Evolutionary conservation across 768 basidiomycete species (phyloP).

Genomic region (Mycena pura): DNA sequence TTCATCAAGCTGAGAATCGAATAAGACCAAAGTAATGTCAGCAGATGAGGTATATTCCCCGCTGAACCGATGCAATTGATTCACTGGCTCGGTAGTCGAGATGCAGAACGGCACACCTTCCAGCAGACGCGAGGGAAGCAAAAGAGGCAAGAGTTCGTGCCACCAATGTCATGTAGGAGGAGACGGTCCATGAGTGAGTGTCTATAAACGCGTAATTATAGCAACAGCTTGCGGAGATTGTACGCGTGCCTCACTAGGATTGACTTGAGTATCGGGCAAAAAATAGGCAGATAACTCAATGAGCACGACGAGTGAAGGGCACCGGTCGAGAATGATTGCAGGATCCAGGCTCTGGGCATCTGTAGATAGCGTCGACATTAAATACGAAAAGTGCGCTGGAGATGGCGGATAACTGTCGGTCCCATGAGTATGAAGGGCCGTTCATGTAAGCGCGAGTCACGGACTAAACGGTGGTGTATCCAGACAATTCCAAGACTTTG

Average conservation of each 20-base stretch:
- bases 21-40: conserved; percentile 52
- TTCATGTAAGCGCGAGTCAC: conserved; percentile 34
- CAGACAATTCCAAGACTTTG: conserved; percentile 41
- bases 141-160: conserved; percentile 52
- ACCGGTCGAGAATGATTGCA: conserved; percentile 35
- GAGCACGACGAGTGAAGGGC: conserved; percentile 63
- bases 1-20: conserved; percentile 64
- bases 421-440: conserved; percentile 16
- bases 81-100: too few species aligned
- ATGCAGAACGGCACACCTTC: conserved; percentile 28
- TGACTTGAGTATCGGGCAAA: conserved; percentile 29
- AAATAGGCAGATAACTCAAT: conserved; percentile 69
- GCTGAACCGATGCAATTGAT: not conserved
- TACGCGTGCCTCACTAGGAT: conserved; percentile 28
- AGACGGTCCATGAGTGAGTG: conserved; percentile 41
- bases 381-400: conserved; percentile 57
- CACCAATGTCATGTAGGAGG: conserved; percentile 60
- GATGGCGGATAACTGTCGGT: conserved; percentile 66
- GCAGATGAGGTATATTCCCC: not conserved
- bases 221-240: not conserved
- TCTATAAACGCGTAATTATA: conserved; percentile 10
- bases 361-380: conserved; percentile 51
- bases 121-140: conserved; percentile 39
- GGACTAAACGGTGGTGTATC: conserved; percentile 62
- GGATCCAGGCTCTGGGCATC: conserved; percentile 26